Percentiles rank a stretch among this genome's conserved stretches.
Evolutionary conservation across 2,329 filamentous ascomycete genomes (phyloP).

Genomic region (Alternaria novae-zelandiae): DNA sequence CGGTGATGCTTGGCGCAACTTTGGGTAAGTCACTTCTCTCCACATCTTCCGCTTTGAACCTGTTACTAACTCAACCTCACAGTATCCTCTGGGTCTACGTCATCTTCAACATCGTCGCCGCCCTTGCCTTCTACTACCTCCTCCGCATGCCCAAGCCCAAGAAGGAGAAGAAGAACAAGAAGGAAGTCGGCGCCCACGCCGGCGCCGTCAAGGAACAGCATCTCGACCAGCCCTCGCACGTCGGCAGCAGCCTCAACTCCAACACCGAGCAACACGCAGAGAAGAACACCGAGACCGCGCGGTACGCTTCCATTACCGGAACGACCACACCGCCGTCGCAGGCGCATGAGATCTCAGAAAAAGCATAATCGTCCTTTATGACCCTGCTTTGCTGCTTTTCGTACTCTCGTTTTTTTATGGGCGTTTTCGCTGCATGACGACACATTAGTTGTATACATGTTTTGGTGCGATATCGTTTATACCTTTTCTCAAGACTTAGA

Average conservation of each 20-base stretch:
- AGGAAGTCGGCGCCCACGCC: conserved; percentile 4
- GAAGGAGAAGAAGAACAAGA: conserved; percentile 43
- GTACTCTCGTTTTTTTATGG: neutral
- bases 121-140: conserved; percentile 61
- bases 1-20: conserved; percentile 59
- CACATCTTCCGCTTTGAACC: neutral
- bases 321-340: conserved; percentile 4
- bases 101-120: conserved; percentile 58
- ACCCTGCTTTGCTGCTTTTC: neutral
- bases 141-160: conserved; percentile 60
- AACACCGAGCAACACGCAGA: conserved; percentile 10
- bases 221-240: conserved; percentile 11
- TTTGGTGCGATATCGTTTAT: neutral
- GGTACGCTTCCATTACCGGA: conserved; percentile 20
- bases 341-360: conserved; percentile 19
- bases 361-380: conserved; percentile 9
- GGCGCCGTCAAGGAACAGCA: conserved; percentile 7
- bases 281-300: conserved; percentile 11
- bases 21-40: conserved; percentile 46
- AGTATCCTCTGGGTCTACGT: conserved; percentile 59
- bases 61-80: neutral
- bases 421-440: neutral
- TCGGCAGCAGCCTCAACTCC: conserved; percentile 12
- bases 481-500: conserved; percentile 2
- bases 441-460: neutral